Evolutionary conservation across 2,329 filamentous ascomycete species (phyloP).

Genomic region (Iodosphaeria phyllophila): DNA sequence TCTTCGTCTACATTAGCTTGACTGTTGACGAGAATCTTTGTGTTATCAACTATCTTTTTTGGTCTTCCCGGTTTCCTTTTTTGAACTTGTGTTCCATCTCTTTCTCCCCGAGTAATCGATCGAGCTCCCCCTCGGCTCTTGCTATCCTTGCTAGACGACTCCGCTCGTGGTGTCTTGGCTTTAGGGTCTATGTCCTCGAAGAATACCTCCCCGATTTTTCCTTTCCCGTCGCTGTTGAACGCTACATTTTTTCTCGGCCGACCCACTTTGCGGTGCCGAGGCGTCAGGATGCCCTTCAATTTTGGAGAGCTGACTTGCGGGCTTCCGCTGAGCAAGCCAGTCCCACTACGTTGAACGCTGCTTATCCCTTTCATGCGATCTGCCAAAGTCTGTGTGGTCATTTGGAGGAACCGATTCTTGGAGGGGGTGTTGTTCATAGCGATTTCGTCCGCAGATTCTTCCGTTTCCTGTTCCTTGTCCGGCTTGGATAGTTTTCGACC

Average conservation of each 20-base stretch:
- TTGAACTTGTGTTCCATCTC: neutral
- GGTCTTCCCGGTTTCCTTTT: neutral
- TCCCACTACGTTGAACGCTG: no score
- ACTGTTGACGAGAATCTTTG: slow-evolving; percentile 3
- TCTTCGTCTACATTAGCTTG: slow-evolving; percentile 26
- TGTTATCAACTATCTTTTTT: neutral
- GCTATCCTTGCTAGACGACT: slow-evolving; percentile 6
- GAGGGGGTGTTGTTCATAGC: no score
- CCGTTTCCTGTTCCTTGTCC: no score
- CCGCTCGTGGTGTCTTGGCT: slow-evolving; percentile 8
- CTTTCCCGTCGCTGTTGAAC: slow-evolving; percentile 20
- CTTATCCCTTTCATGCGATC: no score
- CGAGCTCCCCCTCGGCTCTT: slow-evolving; percentile 3
- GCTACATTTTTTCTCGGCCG: slow-evolving; percentile 33
- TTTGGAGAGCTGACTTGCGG: no score
- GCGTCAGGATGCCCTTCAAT: slow-evolving; percentile 38
- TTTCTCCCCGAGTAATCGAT: slow-evolving; percentile 1
- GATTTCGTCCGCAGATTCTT: no score
- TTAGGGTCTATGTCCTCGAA: slow-evolving; percentile 32
- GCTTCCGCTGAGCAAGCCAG: no score
- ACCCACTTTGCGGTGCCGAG: slow-evolving; percentile 23
- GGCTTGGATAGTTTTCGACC: no score
- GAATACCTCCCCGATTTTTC: slow-evolving; percentile 22
- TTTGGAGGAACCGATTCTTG: no score
- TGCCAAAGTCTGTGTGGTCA: no score